Base-by-base conservation (phyloP, 768 basidiomycete species). In the Tricholoma sp. region DNA sequence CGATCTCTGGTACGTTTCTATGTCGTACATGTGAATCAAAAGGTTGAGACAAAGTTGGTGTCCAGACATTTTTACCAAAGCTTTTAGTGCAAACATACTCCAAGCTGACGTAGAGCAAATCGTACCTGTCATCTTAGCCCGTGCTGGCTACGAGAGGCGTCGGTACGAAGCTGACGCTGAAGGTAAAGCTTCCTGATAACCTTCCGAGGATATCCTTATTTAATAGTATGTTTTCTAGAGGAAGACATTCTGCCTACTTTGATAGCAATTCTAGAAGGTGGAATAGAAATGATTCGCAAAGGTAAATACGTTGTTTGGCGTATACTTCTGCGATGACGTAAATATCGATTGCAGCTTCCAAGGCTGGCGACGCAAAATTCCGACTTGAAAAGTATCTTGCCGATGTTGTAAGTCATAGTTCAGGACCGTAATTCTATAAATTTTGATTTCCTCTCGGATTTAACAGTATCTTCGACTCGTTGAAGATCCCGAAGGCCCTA, bases 361-460 rank as follows among this genome's bases (percentile, higher is more conserved):
- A 81, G 58, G 67, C 74, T 3, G 92, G 93, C 2, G 96, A 98
- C 70, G 75, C 86, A 2, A 82, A 84, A 45, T 74, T 91, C 50
- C 82, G 89, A 49, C 72, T 98, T 29, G 95, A 99, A 68, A 94
- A 89, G 63, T 92, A 86, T 67, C 76, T 95, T 16, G 79, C 86
- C 39, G 80, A 82, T 47, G 74, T 91, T 50, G 95, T 96, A 66
- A 60, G 89, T 78, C 5, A 12, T 49, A 24, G 39, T 2, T n/a
- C 27, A 34, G 21, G 12, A 24, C 50, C 14, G n/a, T 29, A 10
- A 35, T 29, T 12, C 52, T 19, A 39, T 39, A 50, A 45, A 54
- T 29, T 32, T 34, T 32, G 52, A 27, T 16, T 22, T 16, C 22
- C 55, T 39, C 43, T 57, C 16, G 6, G 21, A 10, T 21, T 19